Evolutionary conservation across 192 early-diverging fungal species (phyloP), one percentile per base, ranked within the genome.

Genomic region (Entrophospora sp.): DNA sequence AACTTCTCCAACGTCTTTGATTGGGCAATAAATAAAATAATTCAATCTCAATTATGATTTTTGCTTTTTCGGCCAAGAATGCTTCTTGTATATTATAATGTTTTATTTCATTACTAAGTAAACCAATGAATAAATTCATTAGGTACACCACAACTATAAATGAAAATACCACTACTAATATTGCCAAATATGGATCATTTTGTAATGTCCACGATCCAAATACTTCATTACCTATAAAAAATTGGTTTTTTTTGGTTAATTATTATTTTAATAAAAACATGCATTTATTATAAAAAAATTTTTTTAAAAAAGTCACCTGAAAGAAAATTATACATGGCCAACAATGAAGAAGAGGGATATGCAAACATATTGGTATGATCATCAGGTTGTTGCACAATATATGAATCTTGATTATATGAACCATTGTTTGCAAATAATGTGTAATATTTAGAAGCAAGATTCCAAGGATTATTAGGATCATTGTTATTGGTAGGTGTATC

Each of bases 71-170:
- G 1, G 20, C 9, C 8, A 60, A 60, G 18, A 27, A 60, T 24
- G 36, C 36, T 14, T 14, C 24, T 25, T 24, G 24, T 25, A 40
- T 42, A 42, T 60, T 22, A 25, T 36, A n/a, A 16, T 37, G 12
- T 3, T 36, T 14, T 14, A 60, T 60, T 14, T 34, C 34, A 20
- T 24, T 60, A 14, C 32, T 37, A 2, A 60, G 27, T 13, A 60
- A 60, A 10, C 58, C 58, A 42, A 60, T 60, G n/a, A 60, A 60
- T 14, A 60, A n/a, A 42, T 60, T 60, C 58, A 60, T 60, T 4
- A 60, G 27, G 16, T 42, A 60, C 9, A 60, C 27, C 4, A 24
- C 24, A 38, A 27, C 25, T 2, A 60, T 5, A 16, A 60, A 60
- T 18, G 58, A 60, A 28, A 60, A 60, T 36, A 27, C 12, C 5